These are phyloP conservation scores for Podaxis sp. DNA, from an alignment of 768 basidiomycete genomes.

Conservation along the genomic window DNA sequence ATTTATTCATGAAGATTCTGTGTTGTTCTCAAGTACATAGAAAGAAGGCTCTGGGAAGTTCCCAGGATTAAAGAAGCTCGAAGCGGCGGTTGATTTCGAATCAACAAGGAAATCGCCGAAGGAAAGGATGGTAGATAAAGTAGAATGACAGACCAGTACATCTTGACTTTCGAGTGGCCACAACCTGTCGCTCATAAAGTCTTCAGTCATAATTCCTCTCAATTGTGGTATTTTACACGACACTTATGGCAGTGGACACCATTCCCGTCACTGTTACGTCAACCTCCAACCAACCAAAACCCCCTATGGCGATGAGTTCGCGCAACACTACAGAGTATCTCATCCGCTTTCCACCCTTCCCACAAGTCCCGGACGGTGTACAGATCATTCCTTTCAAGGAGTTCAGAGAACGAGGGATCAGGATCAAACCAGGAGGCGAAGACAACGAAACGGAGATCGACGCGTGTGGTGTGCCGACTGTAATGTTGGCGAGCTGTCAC, in stretches of 20 bases:
- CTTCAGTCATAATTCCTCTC: neutral
- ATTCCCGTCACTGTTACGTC: neutral
- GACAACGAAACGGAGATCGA: constrained; percentile 64
- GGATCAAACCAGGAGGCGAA: constrained; percentile 30
- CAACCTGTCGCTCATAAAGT: neutral
- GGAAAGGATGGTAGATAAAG: neutral
- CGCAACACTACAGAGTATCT: constrained; percentile 10
- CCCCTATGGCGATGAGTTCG: neutral
- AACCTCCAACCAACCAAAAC: neutral
- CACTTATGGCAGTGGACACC: constrained; percentile 4
- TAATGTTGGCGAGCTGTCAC: constrained; percentile 53
- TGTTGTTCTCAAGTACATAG: no score
- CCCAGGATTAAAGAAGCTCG: neutral
- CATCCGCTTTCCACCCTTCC: constrained; percentile 51
- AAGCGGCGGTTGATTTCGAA: neutral
- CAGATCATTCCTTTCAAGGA: constrained; percentile 42
- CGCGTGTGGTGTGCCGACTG: constrained; percentile 64
- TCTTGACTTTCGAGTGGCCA: neutral
- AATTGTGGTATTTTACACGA: neutral
- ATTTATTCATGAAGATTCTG: no score
- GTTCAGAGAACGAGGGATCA: constrained; percentile 41
- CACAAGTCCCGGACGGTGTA: constrained; percentile 37
- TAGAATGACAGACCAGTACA: neutral
- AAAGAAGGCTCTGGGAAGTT: no score
- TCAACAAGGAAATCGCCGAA: constrained; percentile 5